phyloP scores from a whole-genome alignment of 805 yeast species.

The Nadsonia fulvescens region DNA sequence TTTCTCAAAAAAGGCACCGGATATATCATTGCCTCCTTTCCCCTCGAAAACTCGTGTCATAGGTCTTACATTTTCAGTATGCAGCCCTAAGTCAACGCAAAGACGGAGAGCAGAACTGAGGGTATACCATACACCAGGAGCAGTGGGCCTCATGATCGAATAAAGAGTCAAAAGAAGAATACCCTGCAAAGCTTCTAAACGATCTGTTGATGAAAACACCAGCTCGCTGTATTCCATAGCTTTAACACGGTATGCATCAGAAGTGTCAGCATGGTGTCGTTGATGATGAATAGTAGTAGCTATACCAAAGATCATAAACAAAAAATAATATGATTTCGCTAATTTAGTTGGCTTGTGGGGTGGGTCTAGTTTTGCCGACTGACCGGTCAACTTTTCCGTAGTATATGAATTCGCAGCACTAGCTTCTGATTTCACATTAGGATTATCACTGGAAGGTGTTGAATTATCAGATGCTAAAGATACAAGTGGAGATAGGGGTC shows the following conservation, averaged over 20 bases:
- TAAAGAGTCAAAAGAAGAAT: slow-evolving; percentile 48
- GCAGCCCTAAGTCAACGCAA: slow-evolving; percentile 73
- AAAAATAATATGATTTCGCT: slow-evolving; percentile 31
- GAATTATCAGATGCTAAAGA: slow-evolving; percentile 26
- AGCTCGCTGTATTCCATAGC: slow-evolving; percentile 42
- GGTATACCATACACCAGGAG: slow-evolving; percentile 87
- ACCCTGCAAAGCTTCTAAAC: slow-evolving; percentile 59
- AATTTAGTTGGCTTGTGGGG: no score
- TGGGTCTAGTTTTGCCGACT: no score
- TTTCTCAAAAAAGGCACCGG: no score
- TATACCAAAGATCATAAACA: slow-evolving; percentile 64
- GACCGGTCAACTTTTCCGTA: no score
- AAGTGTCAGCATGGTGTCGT: slow-evolving; percentile 42
- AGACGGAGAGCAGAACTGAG: slow-evolving; percentile 64
- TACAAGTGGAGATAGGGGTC: slow-evolving; percentile 34
- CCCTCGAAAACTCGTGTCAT: slow-evolving; percentile 3
- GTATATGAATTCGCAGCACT: no score
- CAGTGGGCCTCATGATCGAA: slow-evolving; percentile 74
- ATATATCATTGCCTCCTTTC: no score
- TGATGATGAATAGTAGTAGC: slow-evolving; percentile 59
- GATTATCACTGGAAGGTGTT: no score
- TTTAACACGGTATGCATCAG: slow-evolving; percentile 52
- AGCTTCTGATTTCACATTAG: no score
- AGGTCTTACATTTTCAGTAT: slow-evolving; percentile 31
- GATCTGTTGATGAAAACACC: slow-evolving; percentile 37